Conservation (phyloP, 192 early-diverging fungal genomes). For the Funneliformis geosporum region DNA sequence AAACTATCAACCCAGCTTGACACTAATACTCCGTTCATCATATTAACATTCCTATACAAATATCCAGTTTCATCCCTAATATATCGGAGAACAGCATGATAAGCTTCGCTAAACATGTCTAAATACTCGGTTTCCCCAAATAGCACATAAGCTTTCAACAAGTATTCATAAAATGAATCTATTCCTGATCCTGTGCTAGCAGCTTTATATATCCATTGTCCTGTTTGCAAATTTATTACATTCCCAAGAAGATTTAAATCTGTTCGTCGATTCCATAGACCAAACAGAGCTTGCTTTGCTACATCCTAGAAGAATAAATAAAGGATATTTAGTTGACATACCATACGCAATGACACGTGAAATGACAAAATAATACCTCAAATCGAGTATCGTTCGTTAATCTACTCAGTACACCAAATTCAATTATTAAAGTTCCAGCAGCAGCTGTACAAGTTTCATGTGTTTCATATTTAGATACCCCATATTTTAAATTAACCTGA, state of each 20-base stretch:
- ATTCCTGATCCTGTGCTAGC: conserved; percentile 86
- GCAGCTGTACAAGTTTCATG: conserved; percentile 82
- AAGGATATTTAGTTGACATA: too few relatives aligned
- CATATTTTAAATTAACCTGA: conserved; percentile 70
- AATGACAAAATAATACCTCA: conserved; percentile 53
- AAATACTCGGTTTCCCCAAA: conserved; percentile 84
- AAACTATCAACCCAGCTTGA: conserved; percentile 86
- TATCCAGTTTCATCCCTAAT: conserved; percentile 71
- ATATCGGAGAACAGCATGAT: conserved; percentile 65
- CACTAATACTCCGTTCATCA: conserved; percentile 64
- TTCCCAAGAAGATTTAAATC: conserved; percentile 81
- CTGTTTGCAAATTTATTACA: conserved; percentile 68
- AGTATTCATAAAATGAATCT: conserved; percentile 92
- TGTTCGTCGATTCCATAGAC: conserved; percentile 79
- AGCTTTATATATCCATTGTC: conserved; percentile 70
- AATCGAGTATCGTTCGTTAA: conserved; percentile 77
- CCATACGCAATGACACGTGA: too few relatives aligned
- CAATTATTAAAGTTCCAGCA: conserved; percentile 87
- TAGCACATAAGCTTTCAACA: conserved; percentile 85
- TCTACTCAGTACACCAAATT: conserved; percentile 90
- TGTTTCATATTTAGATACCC: conserved; percentile 68
- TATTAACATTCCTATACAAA: conserved; percentile 87
- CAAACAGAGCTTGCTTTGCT: conserved; percentile 67
- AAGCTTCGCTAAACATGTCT: conserved; percentile 73
- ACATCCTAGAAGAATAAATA: conserved; percentile 40